Evolutionary conservation across 495 filamentous ascomycete genomes (phyloP), one percentile per base, ranked within the genome.

Genomic region (Tuber aestivum): DNA sequence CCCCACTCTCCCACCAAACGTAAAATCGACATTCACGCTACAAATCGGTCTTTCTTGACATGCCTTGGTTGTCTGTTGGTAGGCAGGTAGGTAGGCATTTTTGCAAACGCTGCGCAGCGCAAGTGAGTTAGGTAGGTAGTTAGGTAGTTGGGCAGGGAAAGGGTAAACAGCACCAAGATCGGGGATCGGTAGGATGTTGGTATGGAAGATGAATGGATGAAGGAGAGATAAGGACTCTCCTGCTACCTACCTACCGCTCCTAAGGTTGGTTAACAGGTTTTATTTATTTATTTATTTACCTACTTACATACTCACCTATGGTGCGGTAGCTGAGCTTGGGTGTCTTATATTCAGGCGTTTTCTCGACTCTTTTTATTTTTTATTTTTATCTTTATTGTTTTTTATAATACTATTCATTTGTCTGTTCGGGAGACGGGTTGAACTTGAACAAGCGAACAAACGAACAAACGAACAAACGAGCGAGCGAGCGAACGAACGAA

Each of bases 21-120:
- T 61, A 61, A 61, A 61, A 61, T 61, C 50, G 50, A 61, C 23
- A 61, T 61, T 61, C 50, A 61, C 3, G 50, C 50, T 61, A 27
- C n/a, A 27, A 61, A 61, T 61, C 50, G 50, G 50, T 27, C 50
- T 8, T 61, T 61, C 12, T 3, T 27, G 10, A 50, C 45, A n/a
- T 23, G 21, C 50, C 27, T 27, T 61, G 50, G 50, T 61, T 23
- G 7, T 5, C 41, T 41, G 41, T 8, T 50, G 45, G 3, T 50
- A 23, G 45, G 7, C 23, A 50, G 45, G 45, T 21, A n/a, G 45
- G 45, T 8, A 50, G 9, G 45, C 21, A 7, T 27, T 61, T 61
- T 61, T n/a, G 50, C 50, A 61, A 61, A 61, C 14, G 50, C 50
- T 61, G 50, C n/a, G 45, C 21, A 8, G 45, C 45, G 6, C 21